Evolutionary conservation across 2,329 filamentous ascomycete genomes (phyloP).

Genomic region (Dactylellina haptotyla): DNA sequence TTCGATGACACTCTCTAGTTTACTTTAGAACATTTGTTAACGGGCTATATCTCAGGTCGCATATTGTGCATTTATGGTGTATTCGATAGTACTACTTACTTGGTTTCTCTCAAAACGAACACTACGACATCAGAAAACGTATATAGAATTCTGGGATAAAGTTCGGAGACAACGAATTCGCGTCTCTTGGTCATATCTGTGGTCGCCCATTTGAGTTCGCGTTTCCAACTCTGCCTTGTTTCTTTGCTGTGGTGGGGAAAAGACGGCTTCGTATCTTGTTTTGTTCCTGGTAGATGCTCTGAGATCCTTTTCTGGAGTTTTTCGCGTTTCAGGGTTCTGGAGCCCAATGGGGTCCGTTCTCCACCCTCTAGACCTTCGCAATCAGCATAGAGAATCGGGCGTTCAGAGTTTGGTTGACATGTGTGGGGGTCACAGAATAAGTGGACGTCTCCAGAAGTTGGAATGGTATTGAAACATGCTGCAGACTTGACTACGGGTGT

Average conservation of each 20-base stretch:
- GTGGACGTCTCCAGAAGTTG: slow-evolving; percentile 57
- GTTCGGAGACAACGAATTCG: slow-evolving; percentile 62
- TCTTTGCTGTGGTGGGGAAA: neutral
- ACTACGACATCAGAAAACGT: slow-evolving; percentile 65
- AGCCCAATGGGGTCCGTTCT: slow-evolving; percentile 48
- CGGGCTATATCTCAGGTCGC: too few relatives aligned
- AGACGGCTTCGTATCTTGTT: slow-evolving; percentile 17
- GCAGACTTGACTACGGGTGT: slow-evolving; percentile 55
- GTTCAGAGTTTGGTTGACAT: slow-evolving; percentile 14
- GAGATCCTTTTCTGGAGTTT: slow-evolving; percentile 10
- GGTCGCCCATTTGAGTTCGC: slow-evolving; percentile 59
- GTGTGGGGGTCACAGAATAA: slow-evolving; percentile 56
- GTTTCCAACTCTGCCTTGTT: slow-evolving; percentile 21
- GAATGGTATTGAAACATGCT: slow-evolving; percentile 22
- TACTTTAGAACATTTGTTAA: slow-evolving; percentile 27
- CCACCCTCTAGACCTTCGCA: slow-evolving; percentile 56
- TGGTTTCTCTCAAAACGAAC: slow-evolving; percentile 63
- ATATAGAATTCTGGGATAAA: slow-evolving; percentile 65
- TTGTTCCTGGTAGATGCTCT: slow-evolving; percentile 5
- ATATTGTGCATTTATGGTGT: neutral
- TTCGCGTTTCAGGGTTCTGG: slow-evolving; percentile 17
- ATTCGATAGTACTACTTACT: slow-evolving; percentile 55
- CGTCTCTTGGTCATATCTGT: slow-evolving; percentile 60
- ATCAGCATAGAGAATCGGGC: slow-evolving; percentile 56
- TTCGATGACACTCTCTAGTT: slow-evolving; percentile 63